Conservation (phyloP, 306 rosid species). For the Vigna mungo region DNA sequence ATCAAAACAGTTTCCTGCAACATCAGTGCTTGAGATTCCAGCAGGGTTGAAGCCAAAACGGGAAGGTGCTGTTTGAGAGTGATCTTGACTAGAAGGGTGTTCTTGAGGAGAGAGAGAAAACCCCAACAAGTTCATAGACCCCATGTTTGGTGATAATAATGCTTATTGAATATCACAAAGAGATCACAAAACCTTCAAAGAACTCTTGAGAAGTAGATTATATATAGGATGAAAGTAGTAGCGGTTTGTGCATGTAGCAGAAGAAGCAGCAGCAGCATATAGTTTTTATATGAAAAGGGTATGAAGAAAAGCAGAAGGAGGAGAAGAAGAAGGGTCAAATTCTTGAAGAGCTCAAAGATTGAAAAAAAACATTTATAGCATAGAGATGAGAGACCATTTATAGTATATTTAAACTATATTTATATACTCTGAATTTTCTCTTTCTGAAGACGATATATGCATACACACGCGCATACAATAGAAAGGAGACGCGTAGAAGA, state of each 20-base stretch:
- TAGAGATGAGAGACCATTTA: conserved; percentile 52
- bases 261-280: conserved; percentile 19
- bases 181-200: neutral
- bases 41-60: conserved; percentile 63
- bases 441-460: conserved; percentile 10
- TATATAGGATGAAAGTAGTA: conserved; percentile 20
- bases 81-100: conserved; percentile 53
- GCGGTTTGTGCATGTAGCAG: conserved; percentile 52
- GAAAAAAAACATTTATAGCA: conserved; percentile 38
- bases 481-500: conserved; percentile 39
- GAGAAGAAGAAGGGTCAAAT: conserved; percentile 56
- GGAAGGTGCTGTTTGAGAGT: conserved; percentile 47
- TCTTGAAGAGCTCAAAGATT: conserved; percentile 40
- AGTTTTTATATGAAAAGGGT: neutral
- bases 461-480: conserved; percentile 41
- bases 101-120: conserved; percentile 89
- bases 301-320: conserved; percentile 32
- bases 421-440: conserved; percentile 33
- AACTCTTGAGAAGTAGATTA: neutral
- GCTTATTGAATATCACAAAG: neutral
- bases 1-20: conserved; percentile 63
- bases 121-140: conserved; percentile 88
- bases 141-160: conserved; percentile 45
- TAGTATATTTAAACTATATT: conserved; percentile 8
- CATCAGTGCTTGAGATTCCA: conserved; percentile 62